Evolutionary conservation across 2,329 filamentous ascomycete species (phyloP).

Genomic region (Curvularia spicifera): DNA sequence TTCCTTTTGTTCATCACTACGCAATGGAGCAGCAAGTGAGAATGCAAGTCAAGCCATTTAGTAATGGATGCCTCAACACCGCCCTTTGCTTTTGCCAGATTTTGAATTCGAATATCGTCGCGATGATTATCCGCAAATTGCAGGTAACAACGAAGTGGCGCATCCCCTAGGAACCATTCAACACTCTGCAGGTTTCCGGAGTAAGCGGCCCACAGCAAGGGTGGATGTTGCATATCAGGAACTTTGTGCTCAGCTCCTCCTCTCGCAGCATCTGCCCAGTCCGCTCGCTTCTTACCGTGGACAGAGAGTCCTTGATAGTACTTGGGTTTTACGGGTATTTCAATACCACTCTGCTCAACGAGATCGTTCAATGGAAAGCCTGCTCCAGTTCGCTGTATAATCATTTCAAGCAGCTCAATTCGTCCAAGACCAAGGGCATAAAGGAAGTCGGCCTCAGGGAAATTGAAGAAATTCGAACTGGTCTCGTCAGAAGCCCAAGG

Average conservation of each 20-base stretch:
- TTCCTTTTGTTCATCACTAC: conserved; percentile 49
- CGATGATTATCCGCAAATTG: conserved; percentile 70
- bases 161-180: conserved; percentile 79
- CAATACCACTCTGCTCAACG: conserved; percentile 68
- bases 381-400: conserved; percentile 71
- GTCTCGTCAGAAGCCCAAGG: conserved; percentile 7
- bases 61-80: conserved; percentile 69
- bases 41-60: conserved; percentile 61
- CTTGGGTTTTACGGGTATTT: conserved; percentile 68
- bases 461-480: conserved; percentile 17
- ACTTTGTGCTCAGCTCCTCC: conserved; percentile 15
- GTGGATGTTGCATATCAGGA: conserved; percentile 51
- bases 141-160: conserved; percentile 69
- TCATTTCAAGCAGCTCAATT: conserved; percentile 64
- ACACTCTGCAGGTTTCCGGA: conserved; percentile 68
- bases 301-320: conserved; percentile 73
- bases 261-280: conserved; percentile 64
- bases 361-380: conserved; percentile 73
- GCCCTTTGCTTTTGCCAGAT: conserved; percentile 64
- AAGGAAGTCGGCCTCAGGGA: conserved; percentile 23
- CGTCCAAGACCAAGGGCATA: conserved; percentile 56
- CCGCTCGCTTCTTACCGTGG: conserved; percentile 73
- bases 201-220: conserved; percentile 65
- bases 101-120: conserved; percentile 67
- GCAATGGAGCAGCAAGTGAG: conserved; percentile 68